These are phyloP conservation scores for Butyriboletus appendiculatus DNA, from an alignment of 1,284 basidiomycete species.

Conservation along the genomic window DNA sequence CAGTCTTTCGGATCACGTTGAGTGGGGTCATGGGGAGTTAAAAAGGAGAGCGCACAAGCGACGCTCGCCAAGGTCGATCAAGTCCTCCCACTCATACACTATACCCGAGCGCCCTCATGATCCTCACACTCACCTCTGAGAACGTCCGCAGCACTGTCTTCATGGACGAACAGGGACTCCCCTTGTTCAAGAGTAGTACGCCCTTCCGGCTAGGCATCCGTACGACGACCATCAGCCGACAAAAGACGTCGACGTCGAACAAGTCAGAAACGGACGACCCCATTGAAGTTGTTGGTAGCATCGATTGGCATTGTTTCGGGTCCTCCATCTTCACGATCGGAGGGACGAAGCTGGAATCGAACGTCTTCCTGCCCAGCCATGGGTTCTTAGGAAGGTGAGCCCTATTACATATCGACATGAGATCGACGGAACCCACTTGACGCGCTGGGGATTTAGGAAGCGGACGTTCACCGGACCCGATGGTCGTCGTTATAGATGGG, in stretches of 20 bases:
- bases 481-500: slow-evolving; percentile 27
- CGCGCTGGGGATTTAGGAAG: slow-evolving; percentile 13
- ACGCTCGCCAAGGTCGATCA: neutral
- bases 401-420: neutral
- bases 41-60: slow-evolving; percentile 5
- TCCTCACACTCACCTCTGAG: slow-evolving; percentile 28
- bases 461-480: slow-evolving; percentile 31
- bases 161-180: slow-evolving; percentile 25
- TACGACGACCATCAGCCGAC: slow-evolving; percentile 24
- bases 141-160: slow-evolving; percentile 27
- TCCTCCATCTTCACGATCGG: slow-evolving; percentile 24
- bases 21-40: neutral
- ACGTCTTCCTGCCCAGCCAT: slow-evolving; percentile 18
- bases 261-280: neutral
- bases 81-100: neutral
- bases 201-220: slow-evolving; percentile 27
- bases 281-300: slow-evolving; percentile 19
- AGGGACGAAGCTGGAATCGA: slow-evolving; percentile 17
- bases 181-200: slow-evolving; percentile 25
- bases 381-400: slow-evolving; percentile 24
- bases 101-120: slow-evolving; percentile 14
- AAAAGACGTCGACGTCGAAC: neutral
- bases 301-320: slow-evolving; percentile 23
- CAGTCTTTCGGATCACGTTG: neutral
- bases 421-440: neutral